Evolutionary conservation across 805 yeast genomes (phyloP), one percentile per base, ranked within the genome.

Genomic region (Sungouiella blattae): DNA sequence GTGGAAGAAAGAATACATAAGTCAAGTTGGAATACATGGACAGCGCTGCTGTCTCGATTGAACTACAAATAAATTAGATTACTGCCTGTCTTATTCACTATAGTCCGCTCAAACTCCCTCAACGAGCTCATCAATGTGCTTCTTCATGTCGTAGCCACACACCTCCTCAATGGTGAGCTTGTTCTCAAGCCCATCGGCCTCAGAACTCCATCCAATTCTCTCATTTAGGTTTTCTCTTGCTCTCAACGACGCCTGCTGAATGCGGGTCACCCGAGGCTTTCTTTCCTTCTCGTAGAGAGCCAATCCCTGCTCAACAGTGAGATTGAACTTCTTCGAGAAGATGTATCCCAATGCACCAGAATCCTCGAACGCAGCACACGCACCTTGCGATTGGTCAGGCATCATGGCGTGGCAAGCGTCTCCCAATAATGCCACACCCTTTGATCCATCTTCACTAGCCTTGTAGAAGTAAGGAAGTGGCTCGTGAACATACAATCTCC

Each of bases 171-270:
- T 55, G 15, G 62, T 55, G 28, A 57, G 41, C 36, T 55, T 57
- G 11, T 43, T 43, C 18, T 44, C 37, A n/a, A 44, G 36, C 18
- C 40, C 40, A 3, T 30, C 7, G 7, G 49, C 49, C 15, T 33
- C 31, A 4, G 54, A 43, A 29, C 56, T 49, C 56, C 57, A 57
- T 7, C 62, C 60, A 27, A 57, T 57, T 32, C 62, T 44, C 36
- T 57, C 60, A 31, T 55, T 57, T 33, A 57, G 40, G 35, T 57
- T 54, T 36, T 57, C 59, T 21, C 62, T 39, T 2, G 62, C 62
- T 28, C 57, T 38, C 40, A 57, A 46, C 4, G 60, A 55, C 11
- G 60, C 60, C n/a, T 48, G 50, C 37, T 57, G 62, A 17, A 57
- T 52, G 31, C 45, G 46, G 11, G 59, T 55, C 5, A 55, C 62